phyloP scores from a whole-genome alignment of 2,329 filamentous ascomycete genomes.

The Aspergillus neoniger region DNA sequence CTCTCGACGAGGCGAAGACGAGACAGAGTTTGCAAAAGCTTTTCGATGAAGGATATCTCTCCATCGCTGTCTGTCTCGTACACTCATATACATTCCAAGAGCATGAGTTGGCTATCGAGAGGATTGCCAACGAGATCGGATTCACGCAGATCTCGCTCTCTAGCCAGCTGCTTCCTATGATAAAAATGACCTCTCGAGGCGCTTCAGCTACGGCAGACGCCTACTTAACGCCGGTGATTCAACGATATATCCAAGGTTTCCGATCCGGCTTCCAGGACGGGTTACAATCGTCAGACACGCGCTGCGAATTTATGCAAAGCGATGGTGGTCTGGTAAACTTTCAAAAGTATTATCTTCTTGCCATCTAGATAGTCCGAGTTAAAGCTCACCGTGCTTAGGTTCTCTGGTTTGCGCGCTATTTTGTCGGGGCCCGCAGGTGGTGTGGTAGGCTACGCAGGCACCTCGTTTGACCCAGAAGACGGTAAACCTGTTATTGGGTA shows the following conservation, averaged over 20 bases:
- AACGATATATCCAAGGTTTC: slow-evolving; percentile 62
- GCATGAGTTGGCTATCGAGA: slow-evolving; percentile 76
- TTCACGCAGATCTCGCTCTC: slow-evolving; percentile 78
- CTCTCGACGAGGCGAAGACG: background rate
- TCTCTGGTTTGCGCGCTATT: slow-evolving; percentile 85
- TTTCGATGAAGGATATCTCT: background rate
- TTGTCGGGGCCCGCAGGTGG: slow-evolving; percentile 87
- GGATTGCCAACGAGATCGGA: slow-evolving; percentile 75
- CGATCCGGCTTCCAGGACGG: slow-evolving; percentile 55
- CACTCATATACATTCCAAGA: slow-evolving; percentile 67
- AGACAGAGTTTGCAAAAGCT: background rate
- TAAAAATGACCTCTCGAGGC: slow-evolving; percentile 74
- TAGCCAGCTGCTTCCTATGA: slow-evolving; percentile 77
- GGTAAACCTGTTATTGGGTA: slow-evolving; percentile 79
- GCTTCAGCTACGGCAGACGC: slow-evolving; percentile 78
- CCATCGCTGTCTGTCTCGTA: background rate
- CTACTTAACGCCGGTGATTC: slow-evolving; percentile 76
- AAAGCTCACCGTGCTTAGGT: slow-evolving; percentile 43
- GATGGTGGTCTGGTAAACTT: slow-evolving; percentile 68
- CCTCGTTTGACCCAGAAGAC: slow-evolving; percentile 80
- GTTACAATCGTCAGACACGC: slow-evolving; percentile 61
- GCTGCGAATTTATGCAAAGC: slow-evolving; percentile 86
- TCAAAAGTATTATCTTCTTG: slow-evolving; percentile 18
- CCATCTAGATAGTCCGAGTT: accelerated
- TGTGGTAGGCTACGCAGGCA: slow-evolving; percentile 89